A percentile compares a stretch with the other conserved stretches of the same genome.
Conservation (phyloP, 2,329 filamentous ascomycete species). For the Escovopsis sp. region DNA sequence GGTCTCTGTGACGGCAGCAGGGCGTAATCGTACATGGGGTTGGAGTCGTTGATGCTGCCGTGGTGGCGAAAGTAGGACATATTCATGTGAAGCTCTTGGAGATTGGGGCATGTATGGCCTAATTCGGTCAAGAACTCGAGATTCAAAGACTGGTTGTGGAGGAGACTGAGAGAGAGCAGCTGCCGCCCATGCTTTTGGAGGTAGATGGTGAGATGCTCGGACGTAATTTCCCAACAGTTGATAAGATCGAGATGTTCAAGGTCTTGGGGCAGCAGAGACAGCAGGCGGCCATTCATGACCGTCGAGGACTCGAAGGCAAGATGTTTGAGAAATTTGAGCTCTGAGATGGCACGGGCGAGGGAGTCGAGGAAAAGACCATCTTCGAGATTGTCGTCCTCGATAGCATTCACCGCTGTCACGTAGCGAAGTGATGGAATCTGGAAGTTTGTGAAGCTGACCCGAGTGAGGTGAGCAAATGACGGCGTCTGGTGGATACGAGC, state of each 20-base stretch:
- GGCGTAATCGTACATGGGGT: conserved; percentile 58
- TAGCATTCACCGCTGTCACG: conserved; percentile 16
- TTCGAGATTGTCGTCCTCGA: conserved; percentile 21
- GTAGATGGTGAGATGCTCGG: conserved; percentile 49
- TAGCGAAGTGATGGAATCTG: conserved; percentile 36
- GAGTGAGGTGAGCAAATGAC: conserved; percentile 40
- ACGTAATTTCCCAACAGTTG: conserved; percentile 63
- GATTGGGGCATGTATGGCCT: conserved; percentile 48
- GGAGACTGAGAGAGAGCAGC: conserved; percentile 53
- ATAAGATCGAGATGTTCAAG: conserved; percentile 56
- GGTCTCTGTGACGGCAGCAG: conserved; percentile 52
- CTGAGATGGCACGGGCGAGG: conserved; percentile 18
- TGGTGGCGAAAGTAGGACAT: conserved; percentile 63
- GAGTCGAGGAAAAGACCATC: conserved; percentile 27
- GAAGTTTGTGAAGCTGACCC: conserved; percentile 47
- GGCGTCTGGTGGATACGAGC: conserved; percentile 35
- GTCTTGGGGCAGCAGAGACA: conserved; percentile 51
- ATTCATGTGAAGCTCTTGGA: conserved; percentile 61
- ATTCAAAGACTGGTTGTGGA: conserved; percentile 66
- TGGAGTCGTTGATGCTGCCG: conserved; percentile 50
- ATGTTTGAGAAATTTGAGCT: conserved; percentile 47
- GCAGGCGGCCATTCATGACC: conserved; percentile 49
- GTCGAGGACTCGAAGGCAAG: conserved; percentile 64
- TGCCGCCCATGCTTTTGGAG: conserved; percentile 49
- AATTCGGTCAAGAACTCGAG: conserved; percentile 58